phyloP scores from a whole-genome alignment of 179 eudicot species.

The Beta macrorhiza region DNA sequence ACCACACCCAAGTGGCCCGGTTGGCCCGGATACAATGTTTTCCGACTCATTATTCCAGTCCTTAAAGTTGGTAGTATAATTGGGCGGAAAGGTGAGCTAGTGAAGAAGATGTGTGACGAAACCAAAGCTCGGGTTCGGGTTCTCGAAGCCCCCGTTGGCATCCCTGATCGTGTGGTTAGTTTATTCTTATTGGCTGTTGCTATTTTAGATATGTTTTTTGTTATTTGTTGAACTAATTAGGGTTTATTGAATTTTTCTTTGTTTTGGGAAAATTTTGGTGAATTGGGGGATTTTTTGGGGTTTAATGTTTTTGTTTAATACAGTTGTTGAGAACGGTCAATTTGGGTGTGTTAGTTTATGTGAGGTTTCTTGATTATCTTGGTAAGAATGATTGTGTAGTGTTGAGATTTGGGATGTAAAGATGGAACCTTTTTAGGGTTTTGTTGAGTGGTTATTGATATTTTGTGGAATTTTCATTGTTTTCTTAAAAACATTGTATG shows the following conservation, averaged over 20 bases:
- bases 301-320: not conserved
- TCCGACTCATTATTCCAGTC: slow-evolving; percentile 62
- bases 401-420: not conserved
- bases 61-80: slow-evolving; percentile 73
- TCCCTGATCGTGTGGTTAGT: slow-evolving; percentile 76
- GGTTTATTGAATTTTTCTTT: slow-evolving; percentile 6
- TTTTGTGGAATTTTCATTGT: not conserved
- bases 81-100: slow-evolving; percentile 82
- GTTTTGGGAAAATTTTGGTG: not conserved
- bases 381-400: not conserved
- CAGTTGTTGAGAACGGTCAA: not conserved
- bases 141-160: slow-evolving; percentile 64
- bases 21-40: slow-evolving; percentile 80
- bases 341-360: not conserved
- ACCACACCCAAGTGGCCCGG: slow-evolving; percentile 65
- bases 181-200: not conserved
- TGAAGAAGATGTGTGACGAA: slow-evolving; percentile 78
- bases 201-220: not conserved
- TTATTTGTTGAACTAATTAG: not conserved
- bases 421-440: not conserved
- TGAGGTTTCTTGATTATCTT: not conserved
- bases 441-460: not conserved
- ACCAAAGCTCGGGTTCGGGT: slow-evolving; percentile 69
- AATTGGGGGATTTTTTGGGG: not conserved
- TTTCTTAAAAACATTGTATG: not conserved